Evolutionary conservation across 495 filamentous ascomycete species (phyloP).

Genomic region (Tuber calosporum): DNA sequence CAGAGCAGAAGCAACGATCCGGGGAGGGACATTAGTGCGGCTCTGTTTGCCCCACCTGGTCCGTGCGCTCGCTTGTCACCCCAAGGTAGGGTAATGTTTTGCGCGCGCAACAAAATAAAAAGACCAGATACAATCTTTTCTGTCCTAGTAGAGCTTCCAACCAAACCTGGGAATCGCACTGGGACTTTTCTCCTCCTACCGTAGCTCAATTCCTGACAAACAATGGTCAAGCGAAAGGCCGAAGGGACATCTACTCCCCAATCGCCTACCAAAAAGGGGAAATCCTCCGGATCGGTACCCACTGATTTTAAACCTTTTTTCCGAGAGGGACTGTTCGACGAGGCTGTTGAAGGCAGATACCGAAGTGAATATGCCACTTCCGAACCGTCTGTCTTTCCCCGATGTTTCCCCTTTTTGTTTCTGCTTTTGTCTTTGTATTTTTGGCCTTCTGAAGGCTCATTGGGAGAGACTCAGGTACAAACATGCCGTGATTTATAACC

Average conservation of each 20-base stretch:
- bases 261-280: conserved; percentile 33
- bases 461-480: conserved; percentile 55
- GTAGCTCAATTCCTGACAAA: conserved; percentile 12
- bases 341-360: conserved; percentile 59
- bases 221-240: conserved; percentile 39
- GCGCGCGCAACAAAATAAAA: conserved; percentile 12
- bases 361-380: conserved; percentile 63
- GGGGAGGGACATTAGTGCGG: conserved; percentile 10
- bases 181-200: neutral
- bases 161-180: neutral
- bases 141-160: neutral
- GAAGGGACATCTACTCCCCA: conserved; percentile 20
- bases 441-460: too few relatives aligned
- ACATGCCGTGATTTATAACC: conserved; percentile 73
- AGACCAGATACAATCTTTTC: conserved; percentile 7
- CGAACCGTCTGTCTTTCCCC: conserved; percentile 49
- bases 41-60: conserved; percentile 28
- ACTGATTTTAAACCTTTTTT: conserved; percentile 49
- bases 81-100: conserved; percentile 21
- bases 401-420: neutral
- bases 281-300: conserved; percentile 25
- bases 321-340: conserved; percentile 67
- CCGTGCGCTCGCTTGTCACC: conserved; percentile 21
- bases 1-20: neutral
- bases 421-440: conserved; percentile 25